Conservation (phyloP, 768 basidiomycete genomes). For the Agaricus bisporus region DNA sequence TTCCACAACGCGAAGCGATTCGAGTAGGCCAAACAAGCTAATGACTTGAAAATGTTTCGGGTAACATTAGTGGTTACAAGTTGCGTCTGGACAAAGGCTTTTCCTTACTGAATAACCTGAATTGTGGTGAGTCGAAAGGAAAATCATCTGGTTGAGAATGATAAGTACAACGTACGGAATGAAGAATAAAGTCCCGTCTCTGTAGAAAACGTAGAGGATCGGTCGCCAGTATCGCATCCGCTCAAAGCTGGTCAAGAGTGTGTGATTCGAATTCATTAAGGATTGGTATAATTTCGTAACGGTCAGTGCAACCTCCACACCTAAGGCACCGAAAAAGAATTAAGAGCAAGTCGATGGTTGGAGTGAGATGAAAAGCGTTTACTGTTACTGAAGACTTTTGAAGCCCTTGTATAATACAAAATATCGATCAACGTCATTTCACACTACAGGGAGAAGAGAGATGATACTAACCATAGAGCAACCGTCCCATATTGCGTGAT, state of each 20-base stretch:
- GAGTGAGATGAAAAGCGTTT: not conserved
- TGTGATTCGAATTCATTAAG: not conserved
- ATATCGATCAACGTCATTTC: not conserved
- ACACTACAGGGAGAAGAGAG: too few species aligned
- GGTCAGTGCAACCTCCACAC: conserved; percentile 1
- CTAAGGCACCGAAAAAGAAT: not conserved
- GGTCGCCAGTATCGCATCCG: conserved; percentile 3
- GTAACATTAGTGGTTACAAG: not conserved
- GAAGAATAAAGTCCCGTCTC: conserved; percentile 6
- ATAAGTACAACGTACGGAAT: not conserved
- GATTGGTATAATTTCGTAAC: conserved; percentile 1
- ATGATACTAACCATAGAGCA: not conserved
- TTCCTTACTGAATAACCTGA: conserved; percentile 1
- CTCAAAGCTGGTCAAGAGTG: not conserved
- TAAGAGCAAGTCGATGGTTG: not conserved
- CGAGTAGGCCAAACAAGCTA: not conserved
- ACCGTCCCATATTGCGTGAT: not conserved
- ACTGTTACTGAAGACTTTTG: conserved; percentile 3
- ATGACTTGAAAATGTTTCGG: not conserved
- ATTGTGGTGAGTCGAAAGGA: not conserved
- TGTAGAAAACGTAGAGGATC: conserved; percentile 5
- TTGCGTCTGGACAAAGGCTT: not conserved
- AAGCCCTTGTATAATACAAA: not conserved
- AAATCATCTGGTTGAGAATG: not conserved
- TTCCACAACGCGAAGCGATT: not conserved